These are phyloP conservation scores for Rhizopogon roseolus DNA, from an alignment of 768 basidiomycete genomes.

Conservation along the genomic window DNA sequence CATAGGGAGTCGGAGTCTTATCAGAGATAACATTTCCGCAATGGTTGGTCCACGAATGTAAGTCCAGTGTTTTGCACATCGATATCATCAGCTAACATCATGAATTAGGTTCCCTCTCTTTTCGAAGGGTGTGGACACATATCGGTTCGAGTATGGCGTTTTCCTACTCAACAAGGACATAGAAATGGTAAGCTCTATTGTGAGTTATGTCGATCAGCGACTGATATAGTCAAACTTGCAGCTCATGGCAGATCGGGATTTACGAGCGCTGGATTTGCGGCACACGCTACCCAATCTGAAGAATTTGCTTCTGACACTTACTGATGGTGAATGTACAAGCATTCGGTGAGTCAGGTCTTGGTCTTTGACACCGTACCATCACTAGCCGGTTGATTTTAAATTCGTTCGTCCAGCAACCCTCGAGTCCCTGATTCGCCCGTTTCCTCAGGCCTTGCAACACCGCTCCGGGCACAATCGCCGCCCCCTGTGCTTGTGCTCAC, in stretches of 20 bases:
- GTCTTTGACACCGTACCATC: background rate
- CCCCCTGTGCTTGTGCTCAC: conserved; percentile 4
- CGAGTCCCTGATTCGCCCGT: conserved; percentile 17
- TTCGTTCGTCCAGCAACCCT: conserved; percentile 11
- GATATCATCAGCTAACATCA: conserved; percentile 7
- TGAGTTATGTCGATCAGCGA: background rate
- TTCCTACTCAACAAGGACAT: conserved; percentile 97
- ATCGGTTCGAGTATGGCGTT: conserved; percentile 96
- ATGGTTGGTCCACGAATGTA: conserved; percentile 96
- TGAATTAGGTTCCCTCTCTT: conserved; percentile 85
- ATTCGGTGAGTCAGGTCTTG: conserved; percentile 35
- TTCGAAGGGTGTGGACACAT: conserved; percentile 91
- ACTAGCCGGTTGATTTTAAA: conserved; percentile 5
- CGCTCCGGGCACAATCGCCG: conserved; percentile 15
- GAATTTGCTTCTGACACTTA: conserved; percentile 83
- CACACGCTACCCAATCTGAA: conserved; percentile 97
- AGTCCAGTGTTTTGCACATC: conserved; percentile 26
- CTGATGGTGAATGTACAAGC: conserved; percentile 55
- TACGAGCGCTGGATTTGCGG: conserved; percentile 87
- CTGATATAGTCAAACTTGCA: conserved; percentile 25
- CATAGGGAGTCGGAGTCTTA: conserved; percentile 85
- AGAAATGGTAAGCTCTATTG: conserved; percentile 61
- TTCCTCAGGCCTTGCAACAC: conserved; percentile 19
- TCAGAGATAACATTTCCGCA: conserved; percentile 87
- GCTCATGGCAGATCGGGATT: conserved; percentile 89